A percentile compares a stretch with the other conserved stretches of the same genome.
These are phyloP conservation scores for Aphanomyces invadans DNA, from an alignment of 352 stramenopile genomes.

Conservation along the genomic window DNA sequence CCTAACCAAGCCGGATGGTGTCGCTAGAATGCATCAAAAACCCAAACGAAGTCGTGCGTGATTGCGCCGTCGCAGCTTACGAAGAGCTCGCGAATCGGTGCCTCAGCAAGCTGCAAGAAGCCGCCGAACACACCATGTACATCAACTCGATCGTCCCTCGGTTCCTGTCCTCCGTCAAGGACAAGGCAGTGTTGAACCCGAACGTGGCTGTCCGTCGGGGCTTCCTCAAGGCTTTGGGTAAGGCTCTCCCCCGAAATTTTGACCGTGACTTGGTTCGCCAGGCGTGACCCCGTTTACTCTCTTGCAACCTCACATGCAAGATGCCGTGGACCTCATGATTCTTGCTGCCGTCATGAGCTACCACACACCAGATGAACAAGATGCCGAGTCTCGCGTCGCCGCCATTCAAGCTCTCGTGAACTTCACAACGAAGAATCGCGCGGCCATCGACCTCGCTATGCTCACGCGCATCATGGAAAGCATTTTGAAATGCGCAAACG, in stretches of 20 bases:
- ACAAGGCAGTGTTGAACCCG: slow-evolving; percentile 38
- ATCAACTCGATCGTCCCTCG: slow-evolving; percentile 45
- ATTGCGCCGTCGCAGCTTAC: slow-evolving; percentile 81
- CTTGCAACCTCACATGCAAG: slow-evolving; percentile 29
- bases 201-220: slow-evolving; percentile 89
- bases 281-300: slow-evolving; percentile 37
- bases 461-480: slow-evolving; percentile 61
- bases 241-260: too few relatives aligned
- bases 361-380: slow-evolving; percentile 63
- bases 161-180: slow-evolving; percentile 38
- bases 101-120: slow-evolving; percentile 64
- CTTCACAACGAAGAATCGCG: neutral
- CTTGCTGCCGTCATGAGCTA: slow-evolving; percentile 38
- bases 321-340: slow-evolving; percentile 37
- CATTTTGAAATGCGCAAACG: slow-evolving; percentile 76
- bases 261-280: slow-evolving; percentile 29
- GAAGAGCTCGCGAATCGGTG: slow-evolving; percentile 79
- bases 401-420: slow-evolving; percentile 86
- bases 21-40: slow-evolving; percentile 92
- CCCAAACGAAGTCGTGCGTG: slow-evolving; percentile 88
- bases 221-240: slow-evolving; percentile 33
- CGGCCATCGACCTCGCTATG: slow-evolving; percentile 32
- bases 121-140: slow-evolving; percentile 37
- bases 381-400: slow-evolving; percentile 94
- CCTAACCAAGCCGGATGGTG: too few relatives aligned